phyloP scores from a whole-genome alignment of 2,329 filamentous ascomycete species.

The Colletotrichum sp. region DNA sequence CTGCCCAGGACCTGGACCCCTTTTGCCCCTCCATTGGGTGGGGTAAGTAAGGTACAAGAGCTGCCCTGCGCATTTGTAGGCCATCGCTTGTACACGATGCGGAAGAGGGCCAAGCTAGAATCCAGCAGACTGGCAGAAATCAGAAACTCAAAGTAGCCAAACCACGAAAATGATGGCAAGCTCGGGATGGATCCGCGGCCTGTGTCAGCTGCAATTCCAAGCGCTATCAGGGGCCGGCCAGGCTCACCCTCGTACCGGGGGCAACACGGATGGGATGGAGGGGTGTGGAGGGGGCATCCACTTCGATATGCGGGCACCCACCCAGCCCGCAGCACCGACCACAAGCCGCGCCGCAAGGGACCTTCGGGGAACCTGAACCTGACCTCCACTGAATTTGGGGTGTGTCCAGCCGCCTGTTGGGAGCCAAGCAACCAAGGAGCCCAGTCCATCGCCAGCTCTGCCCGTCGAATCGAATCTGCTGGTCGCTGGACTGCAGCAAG shows the following conservation, averaged over 20 bases:
- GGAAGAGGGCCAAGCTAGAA: background rate
- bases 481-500: background rate
- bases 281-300: constrained; percentile 1
- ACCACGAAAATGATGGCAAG: background rate
- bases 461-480: background rate
- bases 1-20: constrained; percentile 16
- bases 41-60: constrained; percentile 4
- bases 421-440: background rate
- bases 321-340: background rate
- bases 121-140: background rate
- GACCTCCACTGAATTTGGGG: background rate
- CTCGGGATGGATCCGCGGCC: background rate
- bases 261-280: constrained; percentile 8
- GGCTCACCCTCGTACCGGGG: constrained; percentile 1
- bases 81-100: constrained; percentile 6
- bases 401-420: background rate
- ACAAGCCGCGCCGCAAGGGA: background rate
- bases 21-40: constrained; percentile 18
- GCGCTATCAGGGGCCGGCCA: background rate
- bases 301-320: background rate
- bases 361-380: background rate
- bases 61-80: constrained; percentile 3
- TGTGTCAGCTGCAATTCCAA: constrained; percentile 1
- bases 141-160: background rate
- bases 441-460: background rate